phyloP scores from a whole-genome alignment of 306 rosid genomes.

The Argentina anserina region DNA sequence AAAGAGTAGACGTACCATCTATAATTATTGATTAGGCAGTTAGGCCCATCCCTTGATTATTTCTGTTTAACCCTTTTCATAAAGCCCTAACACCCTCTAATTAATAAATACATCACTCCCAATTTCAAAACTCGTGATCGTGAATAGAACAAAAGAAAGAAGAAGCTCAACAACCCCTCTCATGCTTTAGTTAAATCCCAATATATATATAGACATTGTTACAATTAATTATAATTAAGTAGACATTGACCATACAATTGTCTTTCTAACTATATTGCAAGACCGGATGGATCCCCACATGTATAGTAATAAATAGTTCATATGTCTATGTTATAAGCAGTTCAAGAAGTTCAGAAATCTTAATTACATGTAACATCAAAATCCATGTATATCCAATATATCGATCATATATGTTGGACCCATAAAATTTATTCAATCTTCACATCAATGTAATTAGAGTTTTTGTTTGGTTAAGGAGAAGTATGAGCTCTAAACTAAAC shows the following conservation, averaged over 20 bases:
- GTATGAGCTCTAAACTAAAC: neutral
- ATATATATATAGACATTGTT: neutral
- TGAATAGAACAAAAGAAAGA: neutral
- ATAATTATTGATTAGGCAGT: slow-evolving; percentile 54
- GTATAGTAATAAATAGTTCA: neutral
- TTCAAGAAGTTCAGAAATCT: neutral
- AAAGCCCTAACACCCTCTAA: slow-evolving; percentile 61
- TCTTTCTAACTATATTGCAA: neutral
- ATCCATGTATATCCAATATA: neutral
- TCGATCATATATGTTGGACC: too few relatives aligned
- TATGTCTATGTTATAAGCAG: neutral
- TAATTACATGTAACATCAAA: neutral
- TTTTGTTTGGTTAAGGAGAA: neutral
- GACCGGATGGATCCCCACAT: neutral
- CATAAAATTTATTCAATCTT: neutral
- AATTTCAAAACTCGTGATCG: neutral
- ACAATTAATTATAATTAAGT: too few relatives aligned
- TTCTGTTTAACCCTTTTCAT: slow-evolving; percentile 67
- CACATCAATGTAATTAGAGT: neutral
- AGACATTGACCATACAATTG: too few relatives aligned
- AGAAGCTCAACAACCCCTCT: neutral
- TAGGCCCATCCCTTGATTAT: slow-evolving; percentile 48
- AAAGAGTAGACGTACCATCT: slow-evolving; percentile 56
- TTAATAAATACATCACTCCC: slow-evolving; percentile 13
- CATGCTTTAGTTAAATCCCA: neutral